Base-by-base conservation (phyloP, 257 asterid species). In the Coffea canephora region DNA sequence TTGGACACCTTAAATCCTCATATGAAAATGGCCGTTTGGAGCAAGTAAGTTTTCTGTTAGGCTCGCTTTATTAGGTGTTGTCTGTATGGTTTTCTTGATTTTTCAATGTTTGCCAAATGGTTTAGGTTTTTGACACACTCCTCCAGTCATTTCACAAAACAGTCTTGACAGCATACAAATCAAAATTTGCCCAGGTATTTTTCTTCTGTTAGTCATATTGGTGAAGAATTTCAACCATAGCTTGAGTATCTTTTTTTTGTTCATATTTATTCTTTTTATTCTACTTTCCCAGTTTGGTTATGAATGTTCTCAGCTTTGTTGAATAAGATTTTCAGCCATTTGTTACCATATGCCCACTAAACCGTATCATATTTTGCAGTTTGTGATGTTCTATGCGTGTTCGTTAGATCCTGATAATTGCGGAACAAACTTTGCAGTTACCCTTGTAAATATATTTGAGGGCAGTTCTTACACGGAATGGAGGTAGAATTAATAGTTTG, bases 141-240 rank as follows among this genome's bases (percentile, higher is more conserved):
- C 96, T 94, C 84, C 91, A 82, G 71, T 91, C 99, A 34, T 96
- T 96, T 89, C 89, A 88, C 80, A 91, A 78, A 84, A 96, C 98
- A 80, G 88, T 94, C 80, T 82, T 94, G 88, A 91, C 96, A 48
- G 93, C 97, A 15, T 89, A 94, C 82, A 96, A 94, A 80, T 84
- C 99, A 74, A 96, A 94, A 85, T 96, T 96, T 87, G 90, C 94
- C 41, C 99, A 96, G 98, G 99, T 96, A 87, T 54, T n/a, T 71
- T 52, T 6, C 46, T 21, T 46, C 18, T 48, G 21, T 19, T 21
- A 8, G 43, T 61, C 10, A 18, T 39, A 15, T 46, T 48, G 55
- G 34, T 64, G 21, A 12, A 62, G n/a, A 50, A 2, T 15, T 31
- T 52, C 3, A 36, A 71, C 57, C 1, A 14, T 25, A 25, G 8